Conservation (phyloP, 2,329 filamentous ascomycete species). For the Nothopassalora personata region DNA sequence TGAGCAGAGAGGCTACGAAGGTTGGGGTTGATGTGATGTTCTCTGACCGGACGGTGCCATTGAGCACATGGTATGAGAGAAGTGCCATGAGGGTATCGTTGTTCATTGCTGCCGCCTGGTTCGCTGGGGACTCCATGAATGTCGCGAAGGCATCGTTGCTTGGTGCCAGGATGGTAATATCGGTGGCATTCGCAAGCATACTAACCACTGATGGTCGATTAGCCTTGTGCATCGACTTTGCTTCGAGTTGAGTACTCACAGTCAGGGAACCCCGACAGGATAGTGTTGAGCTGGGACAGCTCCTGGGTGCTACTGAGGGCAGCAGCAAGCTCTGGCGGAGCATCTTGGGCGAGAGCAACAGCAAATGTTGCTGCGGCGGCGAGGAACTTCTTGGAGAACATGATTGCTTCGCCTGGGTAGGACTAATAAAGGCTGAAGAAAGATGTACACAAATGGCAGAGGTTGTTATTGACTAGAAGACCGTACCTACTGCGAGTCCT, state of each 20-base stretch:
- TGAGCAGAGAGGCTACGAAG: conserved; percentile 49
- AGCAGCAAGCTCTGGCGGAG: conserved; percentile 33
- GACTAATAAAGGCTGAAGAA: not conserved
- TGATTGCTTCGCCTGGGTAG: conserved; percentile 16
- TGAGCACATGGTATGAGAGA: conserved; percentile 55
- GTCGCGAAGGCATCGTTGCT: conserved; percentile 47
- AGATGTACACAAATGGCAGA: not conserved
- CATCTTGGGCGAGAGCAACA: conserved; percentile 23
- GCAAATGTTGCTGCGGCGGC: conserved; percentile 35
- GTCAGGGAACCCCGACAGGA: conserved; percentile 13
- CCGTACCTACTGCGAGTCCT: conserved; percentile 1
- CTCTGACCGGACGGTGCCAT: conserved; percentile 45
- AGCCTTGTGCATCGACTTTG: not conserved
- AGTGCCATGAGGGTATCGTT: conserved; percentile 40
- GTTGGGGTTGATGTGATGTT: conserved; percentile 32
- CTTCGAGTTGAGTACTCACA: conserved; percentile 1
- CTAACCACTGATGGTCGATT: conserved; percentile 24
- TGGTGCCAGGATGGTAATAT: conserved; percentile 56
- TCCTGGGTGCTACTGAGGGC: conserved; percentile 29
- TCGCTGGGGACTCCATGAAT: conserved; percentile 22
- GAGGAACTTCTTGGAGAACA: conserved; percentile 38
- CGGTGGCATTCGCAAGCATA: conserved; percentile 33
- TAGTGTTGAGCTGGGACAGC: conserved; percentile 13
- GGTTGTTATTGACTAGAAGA: not conserved
- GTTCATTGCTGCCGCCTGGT: conserved; percentile 34